Evolutionary conservation across 2,329 filamentous ascomycete species (phyloP).

Genomic region (Venturia pyrina): DNA sequence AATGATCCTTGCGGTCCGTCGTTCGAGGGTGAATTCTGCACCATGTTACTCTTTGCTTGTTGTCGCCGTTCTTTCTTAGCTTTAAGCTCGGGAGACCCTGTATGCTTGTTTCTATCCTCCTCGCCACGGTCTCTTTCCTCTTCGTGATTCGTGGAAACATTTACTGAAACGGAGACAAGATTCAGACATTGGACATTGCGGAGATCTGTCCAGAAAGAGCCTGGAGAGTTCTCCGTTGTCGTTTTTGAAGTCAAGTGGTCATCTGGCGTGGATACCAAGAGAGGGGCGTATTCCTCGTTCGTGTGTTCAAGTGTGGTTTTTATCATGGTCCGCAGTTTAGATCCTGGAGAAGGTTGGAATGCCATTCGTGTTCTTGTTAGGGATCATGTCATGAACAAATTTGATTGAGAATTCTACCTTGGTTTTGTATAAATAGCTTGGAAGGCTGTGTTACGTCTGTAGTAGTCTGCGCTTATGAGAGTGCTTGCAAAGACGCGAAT

Average conservation of each 20-base stretch:
- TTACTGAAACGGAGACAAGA: neutral
- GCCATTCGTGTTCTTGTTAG: too few species aligned
- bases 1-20: neutral
- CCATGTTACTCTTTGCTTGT: neutral
- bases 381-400: too few species aligned
- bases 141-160: neutral
- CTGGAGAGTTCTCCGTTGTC: neutral
- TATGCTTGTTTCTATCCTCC: neutral
- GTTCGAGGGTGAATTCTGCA: neutral
- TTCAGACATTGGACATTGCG: neutral
- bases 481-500: too few species aligned
- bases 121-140: neutral
- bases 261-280: neutral
- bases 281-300: neutral
- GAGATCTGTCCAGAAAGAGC: neutral
- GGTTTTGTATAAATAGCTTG: too few species aligned
- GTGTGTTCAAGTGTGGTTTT: neutral
- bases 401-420: too few species aligned
- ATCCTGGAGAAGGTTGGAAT: neutral
- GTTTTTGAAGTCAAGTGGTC: neutral
- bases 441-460: too few species aligned
- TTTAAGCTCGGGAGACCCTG: too few species aligned
- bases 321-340: neutral
- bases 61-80: neutral
- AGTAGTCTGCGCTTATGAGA: too few species aligned